Evolutionary conservation across 1,139 yeast genomes (phyloP).

Genomic region (Scheffersomyces stambukii): DNA sequence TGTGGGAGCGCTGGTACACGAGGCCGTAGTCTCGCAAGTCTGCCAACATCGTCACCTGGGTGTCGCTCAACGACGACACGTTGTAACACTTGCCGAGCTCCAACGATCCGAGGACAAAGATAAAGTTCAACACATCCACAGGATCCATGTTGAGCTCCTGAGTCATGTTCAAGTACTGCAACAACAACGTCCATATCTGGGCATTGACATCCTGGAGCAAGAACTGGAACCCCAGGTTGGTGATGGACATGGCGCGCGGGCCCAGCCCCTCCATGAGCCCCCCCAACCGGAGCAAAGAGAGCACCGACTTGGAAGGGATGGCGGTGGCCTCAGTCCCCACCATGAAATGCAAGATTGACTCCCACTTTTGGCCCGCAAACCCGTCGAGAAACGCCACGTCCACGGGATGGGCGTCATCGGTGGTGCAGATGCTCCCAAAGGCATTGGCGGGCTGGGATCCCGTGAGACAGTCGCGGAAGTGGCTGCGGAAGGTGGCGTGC

Average conservation of each 20-base stretch:
- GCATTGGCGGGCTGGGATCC: conserved; percentile 59
- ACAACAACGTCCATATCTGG: conserved; percentile 87
- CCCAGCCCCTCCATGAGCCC: conserved; percentile 80
- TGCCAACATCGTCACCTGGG: conserved; percentile 82
- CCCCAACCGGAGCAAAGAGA: conserved; percentile 64
- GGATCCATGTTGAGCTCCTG: conserved; percentile 89
- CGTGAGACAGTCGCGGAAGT: conserved; percentile 78
- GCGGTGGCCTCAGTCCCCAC: conserved; percentile 78
- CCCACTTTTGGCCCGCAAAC: conserved; percentile 90
- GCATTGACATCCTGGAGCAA: conserved; percentile 87
- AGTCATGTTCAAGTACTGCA: conserved; percentile 83
- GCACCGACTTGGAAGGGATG: conserved; percentile 66
- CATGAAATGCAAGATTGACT: conserved; percentile 92
- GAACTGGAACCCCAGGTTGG: conserved; percentile 92
- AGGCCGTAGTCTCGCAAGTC: conserved; percentile 91
- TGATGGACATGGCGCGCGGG: conserved; percentile 68
- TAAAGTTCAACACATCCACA: conserved; percentile 89
- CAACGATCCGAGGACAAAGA: conserved; percentile 87
- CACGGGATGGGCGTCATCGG: conserved; percentile 42
- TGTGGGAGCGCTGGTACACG: conserved; percentile 69
- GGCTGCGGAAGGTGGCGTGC: conserved; percentile 69
- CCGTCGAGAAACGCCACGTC: conserved; percentile 64
- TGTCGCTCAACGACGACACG: conserved; percentile 63
- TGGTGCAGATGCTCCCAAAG: conserved; percentile 37
- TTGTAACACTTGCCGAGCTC: conserved; percentile 88